Evolutionary conservation across 2,329 filamentous ascomycete genomes (phyloP).

Genomic region (Simplicillium aogashimaense): DNA sequence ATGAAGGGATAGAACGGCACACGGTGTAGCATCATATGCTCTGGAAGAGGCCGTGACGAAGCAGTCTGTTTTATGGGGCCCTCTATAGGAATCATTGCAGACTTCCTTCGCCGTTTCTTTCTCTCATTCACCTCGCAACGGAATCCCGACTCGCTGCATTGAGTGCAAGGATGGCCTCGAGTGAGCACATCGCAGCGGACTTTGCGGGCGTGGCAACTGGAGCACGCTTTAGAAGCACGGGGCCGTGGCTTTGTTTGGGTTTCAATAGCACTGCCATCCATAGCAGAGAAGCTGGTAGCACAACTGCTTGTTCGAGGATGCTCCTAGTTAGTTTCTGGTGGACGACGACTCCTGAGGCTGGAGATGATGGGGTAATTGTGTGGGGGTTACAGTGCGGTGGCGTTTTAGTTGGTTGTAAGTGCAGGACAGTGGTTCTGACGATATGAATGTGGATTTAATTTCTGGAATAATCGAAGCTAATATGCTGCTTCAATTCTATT

Average conservation of each 20-base stretch:
- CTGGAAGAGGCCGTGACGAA: neutral
- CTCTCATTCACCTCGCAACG: constrained; percentile 10
- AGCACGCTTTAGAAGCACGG: constrained; percentile 15
- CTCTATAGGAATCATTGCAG: neutral
- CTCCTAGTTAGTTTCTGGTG: too few relatives aligned
- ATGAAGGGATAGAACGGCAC: constrained; percentile 7
- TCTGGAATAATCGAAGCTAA: too few relatives aligned
- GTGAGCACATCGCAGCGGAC: constrained; percentile 16
- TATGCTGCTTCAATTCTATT: too few relatives aligned
- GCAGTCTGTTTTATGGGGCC: neutral
- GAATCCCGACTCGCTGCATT: constrained; percentile 13
- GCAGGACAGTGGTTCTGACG: too few relatives aligned
- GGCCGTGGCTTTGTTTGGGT: constrained; percentile 1
- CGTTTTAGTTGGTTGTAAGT: too few relatives aligned
- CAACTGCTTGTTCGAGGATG: too few relatives aligned
- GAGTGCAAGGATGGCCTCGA: constrained; percentile 15
- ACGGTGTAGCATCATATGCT: neutral
- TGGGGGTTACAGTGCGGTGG: too few relatives aligned
- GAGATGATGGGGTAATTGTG: too few relatives aligned
- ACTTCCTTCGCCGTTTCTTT: constrained; percentile 5
- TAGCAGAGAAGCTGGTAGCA: too few relatives aligned
- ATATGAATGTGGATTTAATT: too few relatives aligned
- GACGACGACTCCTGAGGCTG: too few relatives aligned
- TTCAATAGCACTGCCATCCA: too few relatives aligned
- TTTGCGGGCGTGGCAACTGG: constrained; percentile 12